Evolutionary conservation across 768 basidiomycete species (phyloP), one percentile per base, ranked within the genome.

Genomic region (Rhizopogon vesiculosus): DNA sequence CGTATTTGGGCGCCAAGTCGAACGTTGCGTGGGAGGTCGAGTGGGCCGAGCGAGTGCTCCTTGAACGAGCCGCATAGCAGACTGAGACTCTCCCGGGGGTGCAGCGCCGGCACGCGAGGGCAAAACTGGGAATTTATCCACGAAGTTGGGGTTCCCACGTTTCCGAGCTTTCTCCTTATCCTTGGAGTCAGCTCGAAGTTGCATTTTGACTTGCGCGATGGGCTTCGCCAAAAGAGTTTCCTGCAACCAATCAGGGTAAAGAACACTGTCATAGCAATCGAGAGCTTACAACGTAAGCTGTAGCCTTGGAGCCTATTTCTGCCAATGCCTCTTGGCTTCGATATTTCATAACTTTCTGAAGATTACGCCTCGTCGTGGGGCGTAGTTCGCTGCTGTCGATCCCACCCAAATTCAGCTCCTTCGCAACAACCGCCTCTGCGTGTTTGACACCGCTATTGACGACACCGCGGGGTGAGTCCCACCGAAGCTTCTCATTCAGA

Each of bases 341-440:
- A 66, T 79, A 93, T 51, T 74, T 82, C 19, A 93, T 71, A 4
- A 86, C 76, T 68, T 91, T 91, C 61, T 86, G 82, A 40, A 93
- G 70, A 67, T 90, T 91, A 78, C 83, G 84, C 55, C 86, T 76
- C 22, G 91, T 93, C 66, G 77, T 77, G 42, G 81, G 74, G 42
- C 91, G 77, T 53, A 93, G 61, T 43, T 78, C 61, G 5, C 76
- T 72, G 12, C 69, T 65, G 35, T 77, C 71, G 41, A 67, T 62
- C 29, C 69, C 65, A 7, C 66, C 65, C 48, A 81, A 66, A 18
- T 59, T 66, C 51, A 73, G 70, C 66, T 87, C 88, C 41, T 71
- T 60, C 49, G 76, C 72, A 29, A 91, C 64, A 40, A 84, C 65
- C 3, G 78, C 66, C 31, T 69, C 67, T 3, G 82, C 71, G 52